These are phyloP conservation scores for Claviceps capensis DNA, from an alignment of 2,329 filamentous ascomycete species.

Conservation along the genomic window DNA sequence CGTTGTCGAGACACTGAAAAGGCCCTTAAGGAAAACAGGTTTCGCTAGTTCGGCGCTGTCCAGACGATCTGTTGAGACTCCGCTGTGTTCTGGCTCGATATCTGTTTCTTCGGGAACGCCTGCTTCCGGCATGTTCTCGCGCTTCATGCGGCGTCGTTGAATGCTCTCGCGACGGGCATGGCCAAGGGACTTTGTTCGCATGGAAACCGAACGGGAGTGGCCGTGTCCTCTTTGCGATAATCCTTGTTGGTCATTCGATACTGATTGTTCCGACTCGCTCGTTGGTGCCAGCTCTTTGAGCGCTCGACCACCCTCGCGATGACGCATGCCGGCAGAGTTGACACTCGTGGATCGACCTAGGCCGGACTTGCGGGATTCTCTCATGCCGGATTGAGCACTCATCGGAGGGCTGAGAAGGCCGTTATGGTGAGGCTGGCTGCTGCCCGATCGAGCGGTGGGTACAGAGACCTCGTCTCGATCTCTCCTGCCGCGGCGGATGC, in stretches of 20 bases:
- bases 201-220: slow-evolving; percentile 46
- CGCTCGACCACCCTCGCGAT: slow-evolving; percentile 37
- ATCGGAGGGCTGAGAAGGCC: slow-evolving; percentile 65
- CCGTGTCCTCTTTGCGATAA: slow-evolving; percentile 37
- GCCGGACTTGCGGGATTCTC: slow-evolving; percentile 47
- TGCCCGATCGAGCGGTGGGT: slow-evolving; percentile 38
- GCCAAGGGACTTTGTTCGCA: slow-evolving; percentile 74
- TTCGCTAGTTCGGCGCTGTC: slow-evolving; percentile 70
- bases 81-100: slow-evolving; percentile 53
- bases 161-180: slow-evolving; percentile 87
- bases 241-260: slow-evolving; percentile 36
- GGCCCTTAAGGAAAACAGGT: slow-evolving; percentile 86
- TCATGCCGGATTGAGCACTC: slow-evolving; percentile 38
- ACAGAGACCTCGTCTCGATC: slow-evolving; percentile 37
- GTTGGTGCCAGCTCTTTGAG: slow-evolving; percentile 56
- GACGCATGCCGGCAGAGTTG: slow-evolving; percentile 70
- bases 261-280: slow-evolving; percentile 68
- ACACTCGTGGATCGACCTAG: slow-evolving; percentile 83
- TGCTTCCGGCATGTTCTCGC: slow-evolving; percentile 58
- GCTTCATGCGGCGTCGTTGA: slow-evolving; percentile 63
- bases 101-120: slow-evolving; percentile 89
- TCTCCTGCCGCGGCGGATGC: slow-evolving; percentile 50
- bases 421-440: slow-evolving; percentile 57
- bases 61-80: slow-evolving; percentile 45
- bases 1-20: slow-evolving; percentile 95